Evolutionary conservation across 257 asterid species (phyloP).

Genomic region (Salvia rosmarinus): DNA sequence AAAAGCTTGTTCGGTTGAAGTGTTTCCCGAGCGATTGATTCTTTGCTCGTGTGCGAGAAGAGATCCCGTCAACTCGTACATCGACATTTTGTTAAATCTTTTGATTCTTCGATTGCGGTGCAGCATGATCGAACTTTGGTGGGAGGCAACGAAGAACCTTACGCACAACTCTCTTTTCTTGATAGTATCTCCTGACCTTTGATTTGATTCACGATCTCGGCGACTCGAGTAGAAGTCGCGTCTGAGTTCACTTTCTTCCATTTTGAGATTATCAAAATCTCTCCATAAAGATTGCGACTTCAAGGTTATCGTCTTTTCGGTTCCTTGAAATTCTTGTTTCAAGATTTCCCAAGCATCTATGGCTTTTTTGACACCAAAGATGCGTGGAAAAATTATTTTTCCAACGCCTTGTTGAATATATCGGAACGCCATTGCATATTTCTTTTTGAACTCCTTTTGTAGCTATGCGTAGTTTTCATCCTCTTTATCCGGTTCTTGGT

Average conservation of each 20-base stretch:
- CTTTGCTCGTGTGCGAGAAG: neutral
- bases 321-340: neutral
- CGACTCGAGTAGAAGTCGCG: neutral
- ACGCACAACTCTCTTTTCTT: neutral
- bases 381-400: neutral
- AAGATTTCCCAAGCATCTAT: neutral
- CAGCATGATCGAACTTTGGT: slow-evolving; percentile 1
- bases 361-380: neutral
- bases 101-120: no score
- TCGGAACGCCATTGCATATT: neutral
- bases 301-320: neutral
- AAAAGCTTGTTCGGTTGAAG: slow-evolving; percentile 7
- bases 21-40: neutral
- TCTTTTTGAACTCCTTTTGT: neutral
- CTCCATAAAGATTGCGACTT: neutral
- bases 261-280: slow-evolving; percentile 18
- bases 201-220: neutral
- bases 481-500: neutral
- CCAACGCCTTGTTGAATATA: neutral
- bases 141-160: neutral
- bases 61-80: no score
- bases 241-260: neutral
- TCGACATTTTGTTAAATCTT: no score
- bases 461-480: neutral
- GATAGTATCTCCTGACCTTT: neutral